These are phyloP conservation scores for Cinnamomum micranthum DNA, from an alignment of 164 flowering plant species.

Conservation along the genomic window DNA sequence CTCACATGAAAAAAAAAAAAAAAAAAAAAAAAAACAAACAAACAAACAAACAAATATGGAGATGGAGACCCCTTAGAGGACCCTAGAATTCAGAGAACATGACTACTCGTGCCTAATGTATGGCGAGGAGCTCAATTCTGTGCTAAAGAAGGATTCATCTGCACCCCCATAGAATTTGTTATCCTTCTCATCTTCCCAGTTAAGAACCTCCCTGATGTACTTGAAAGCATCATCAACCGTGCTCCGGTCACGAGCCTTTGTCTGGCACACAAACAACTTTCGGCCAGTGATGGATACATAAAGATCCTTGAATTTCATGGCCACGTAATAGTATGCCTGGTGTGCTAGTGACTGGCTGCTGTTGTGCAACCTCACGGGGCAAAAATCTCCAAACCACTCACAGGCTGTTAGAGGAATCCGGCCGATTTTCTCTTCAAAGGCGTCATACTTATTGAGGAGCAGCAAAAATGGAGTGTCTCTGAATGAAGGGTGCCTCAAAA, in stretches of 20 bases:
- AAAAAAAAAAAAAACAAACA: too few species aligned
- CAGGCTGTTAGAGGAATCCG: conserved; percentile 36
- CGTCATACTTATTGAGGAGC: conserved; percentile 48
- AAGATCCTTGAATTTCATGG: conserved; percentile 52
- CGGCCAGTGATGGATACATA: conserved; percentile 32
- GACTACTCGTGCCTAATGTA: conserved; percentile 30
- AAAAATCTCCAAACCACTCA: conserved; percentile 54
- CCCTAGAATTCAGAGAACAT: neutral
- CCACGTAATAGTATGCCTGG: conserved; percentile 52
- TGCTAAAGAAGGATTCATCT: conserved; percentile 44
- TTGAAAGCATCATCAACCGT: conserved; percentile 50
- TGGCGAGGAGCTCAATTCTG: conserved; percentile 40
- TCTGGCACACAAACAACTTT: conserved; percentile 49
- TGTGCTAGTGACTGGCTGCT: conserved; percentile 38
- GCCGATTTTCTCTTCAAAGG: conserved; percentile 45
- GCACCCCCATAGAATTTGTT: conserved; percentile 22
- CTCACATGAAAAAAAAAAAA: too few species aligned
- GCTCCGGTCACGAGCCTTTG: conserved; percentile 34
- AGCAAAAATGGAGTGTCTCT: conserved; percentile 42
- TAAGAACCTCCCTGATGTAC: conserved; percentile 48
- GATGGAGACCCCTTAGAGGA: neutral
- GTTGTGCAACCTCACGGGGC: conserved; percentile 36
- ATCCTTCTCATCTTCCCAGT: conserved; percentile 58
- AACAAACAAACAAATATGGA: too few species aligned
- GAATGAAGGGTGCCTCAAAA: conserved; percentile 46